Evolutionary conservation across 75 land plant genomes (phyloP), one percentile per base, ranked within the genome.

Genomic region (Pseudotsuga menziesii): DNA sequence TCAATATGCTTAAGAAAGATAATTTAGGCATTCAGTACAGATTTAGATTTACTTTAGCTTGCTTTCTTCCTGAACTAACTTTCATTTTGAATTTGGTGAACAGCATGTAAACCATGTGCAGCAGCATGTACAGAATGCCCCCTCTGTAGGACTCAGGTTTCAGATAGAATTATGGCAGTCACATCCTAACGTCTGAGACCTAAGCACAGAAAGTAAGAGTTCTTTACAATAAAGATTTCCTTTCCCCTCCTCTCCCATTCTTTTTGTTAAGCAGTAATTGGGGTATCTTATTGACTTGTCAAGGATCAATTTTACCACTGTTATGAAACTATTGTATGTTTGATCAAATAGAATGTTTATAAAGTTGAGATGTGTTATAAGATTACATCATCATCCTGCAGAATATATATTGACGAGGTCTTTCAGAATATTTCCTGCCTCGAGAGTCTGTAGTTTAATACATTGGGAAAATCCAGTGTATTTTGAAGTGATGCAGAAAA

Each of bases 91-190:
- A 4, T 80, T 80, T 64, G 25, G 13, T 66, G 27, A 56, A 77
- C 85, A 91, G 93, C 91, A 78, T 91, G 93, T 80, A 88, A 89
- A 82, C 80, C 90, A 75, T 90, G 92, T 73, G 91, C 95, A 20
- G 82, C 88, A 61, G 92, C 90, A 55, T 90, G 92, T 81, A 84
- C 86, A 13, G 92, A 92, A 60, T 92, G 95, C 57, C 92, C 95
- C 0, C 83, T 92, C 41, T 92, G 94, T 60, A 87, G 92, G 4
- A 83, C 88, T 77, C 81, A 79, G 75, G 90, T 92, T 66, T 74
- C 80, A 8, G 95, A 92, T 76, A 80, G 90, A 64, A 85, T 90
- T 66, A 85, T 89, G 75, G 81, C 90, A 27, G 90, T 86, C 72
- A 81, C 95, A 66, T 90, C 77, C 32, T 74, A 73, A 58, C 4